Percentiles rank a stretch among this genome's conserved stretches.
Evolutionary conservation across 2,329 filamentous ascomycete genomes (phyloP).

Genomic region (Colletotrichum karsti): DNA sequence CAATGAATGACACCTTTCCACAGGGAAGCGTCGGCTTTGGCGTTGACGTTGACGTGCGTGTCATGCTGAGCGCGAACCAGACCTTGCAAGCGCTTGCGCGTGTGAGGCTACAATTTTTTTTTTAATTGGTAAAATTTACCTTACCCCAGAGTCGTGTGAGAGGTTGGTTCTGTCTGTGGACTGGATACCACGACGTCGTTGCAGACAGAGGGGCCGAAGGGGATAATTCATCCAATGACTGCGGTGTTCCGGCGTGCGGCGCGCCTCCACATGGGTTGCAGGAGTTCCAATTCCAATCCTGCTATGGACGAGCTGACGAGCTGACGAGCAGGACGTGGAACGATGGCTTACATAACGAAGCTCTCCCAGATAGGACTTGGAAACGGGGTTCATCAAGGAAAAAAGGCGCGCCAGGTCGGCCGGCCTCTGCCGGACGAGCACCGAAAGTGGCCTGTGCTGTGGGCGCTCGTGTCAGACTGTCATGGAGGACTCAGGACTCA

Average conservation of each 20-base stretch:
- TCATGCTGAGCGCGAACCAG: slow-evolving; percentile 10
- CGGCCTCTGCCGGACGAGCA: slow-evolving; percentile 15
- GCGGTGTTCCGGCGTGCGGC: background rate
- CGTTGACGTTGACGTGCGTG: slow-evolving; percentile 3
- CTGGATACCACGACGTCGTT: slow-evolving; percentile 1
- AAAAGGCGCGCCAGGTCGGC: slow-evolving; percentile 1
- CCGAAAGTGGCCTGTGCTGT: slow-evolving; percentile 16
- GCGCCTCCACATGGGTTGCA: background rate
- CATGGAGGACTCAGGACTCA: too few species aligned
- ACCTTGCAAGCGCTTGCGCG: background rate
- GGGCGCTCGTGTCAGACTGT: slow-evolving; percentile 12
- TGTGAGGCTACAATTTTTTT: background rate
- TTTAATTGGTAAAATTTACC: background rate
- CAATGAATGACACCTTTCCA: slow-evolving; percentile 15
- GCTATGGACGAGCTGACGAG: too few species aligned
- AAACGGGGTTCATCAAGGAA: background rate
- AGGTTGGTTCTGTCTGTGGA: background rate
- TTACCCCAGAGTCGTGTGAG: slow-evolving; percentile 8
- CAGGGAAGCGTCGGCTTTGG: slow-evolving; percentile 5
- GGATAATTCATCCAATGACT: background rate
- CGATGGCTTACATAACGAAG: too few species aligned
- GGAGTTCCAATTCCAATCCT: too few species aligned
- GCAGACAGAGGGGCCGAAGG: slow-evolving; percentile 1
- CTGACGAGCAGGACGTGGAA: too few species aligned
- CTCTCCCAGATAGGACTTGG: too few species aligned